These are phyloP conservation scores for Alternaria conjuncta DNA, from an alignment of 2,329 filamentous ascomycete species.

Conservation along the genomic window DNA sequence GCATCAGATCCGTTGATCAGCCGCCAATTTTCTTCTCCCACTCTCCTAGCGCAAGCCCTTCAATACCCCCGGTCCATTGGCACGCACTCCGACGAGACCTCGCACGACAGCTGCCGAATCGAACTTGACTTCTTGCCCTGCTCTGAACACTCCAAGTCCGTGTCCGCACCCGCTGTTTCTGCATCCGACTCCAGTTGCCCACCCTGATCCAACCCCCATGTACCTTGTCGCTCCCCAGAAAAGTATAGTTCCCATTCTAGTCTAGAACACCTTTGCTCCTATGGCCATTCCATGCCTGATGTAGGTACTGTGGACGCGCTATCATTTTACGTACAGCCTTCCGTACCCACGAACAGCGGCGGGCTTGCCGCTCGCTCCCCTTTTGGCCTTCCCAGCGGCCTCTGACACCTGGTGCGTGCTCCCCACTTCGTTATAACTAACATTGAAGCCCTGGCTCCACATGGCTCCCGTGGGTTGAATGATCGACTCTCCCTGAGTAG, in stretches of 20 bases:
- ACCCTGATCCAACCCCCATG: constrained; percentile 33
- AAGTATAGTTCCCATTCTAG: constrained; percentile 30
- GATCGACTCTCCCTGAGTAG: constrained; percentile 20
- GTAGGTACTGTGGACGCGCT: constrained; percentile 31
- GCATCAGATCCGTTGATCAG: constrained; percentile 27
- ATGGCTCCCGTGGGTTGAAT: constrained; percentile 29
- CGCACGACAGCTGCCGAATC: constrained; percentile 37
- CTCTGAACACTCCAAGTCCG: constrained; percentile 27
- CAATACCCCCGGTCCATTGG: constrained; percentile 29
- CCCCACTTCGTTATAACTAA: constrained; percentile 33
- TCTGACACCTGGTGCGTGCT: constrained; percentile 47
- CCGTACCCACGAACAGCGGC: constrained; percentile 28
- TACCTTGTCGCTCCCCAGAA: constrained; percentile 19
- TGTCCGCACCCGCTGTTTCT: constrained; percentile 34
- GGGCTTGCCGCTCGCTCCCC: constrained; percentile 33
- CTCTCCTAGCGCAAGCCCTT: constrained; percentile 41
- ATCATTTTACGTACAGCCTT: constrained; percentile 40
- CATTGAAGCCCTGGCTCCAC: constrained; percentile 36
- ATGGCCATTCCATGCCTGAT: constrained; percentile 24
- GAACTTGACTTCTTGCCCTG: constrained; percentile 38
- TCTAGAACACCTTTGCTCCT: constrained; percentile 32
- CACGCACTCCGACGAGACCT: constrained; percentile 31
- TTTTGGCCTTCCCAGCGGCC: constrained; percentile 27
- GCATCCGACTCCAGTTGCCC: constrained; percentile 35
- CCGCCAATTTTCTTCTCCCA: constrained; percentile 35